Evolutionary conservation across 768 basidiomycete species (phyloP).

Genomic region (Hypholoma fasciculare): DNA sequence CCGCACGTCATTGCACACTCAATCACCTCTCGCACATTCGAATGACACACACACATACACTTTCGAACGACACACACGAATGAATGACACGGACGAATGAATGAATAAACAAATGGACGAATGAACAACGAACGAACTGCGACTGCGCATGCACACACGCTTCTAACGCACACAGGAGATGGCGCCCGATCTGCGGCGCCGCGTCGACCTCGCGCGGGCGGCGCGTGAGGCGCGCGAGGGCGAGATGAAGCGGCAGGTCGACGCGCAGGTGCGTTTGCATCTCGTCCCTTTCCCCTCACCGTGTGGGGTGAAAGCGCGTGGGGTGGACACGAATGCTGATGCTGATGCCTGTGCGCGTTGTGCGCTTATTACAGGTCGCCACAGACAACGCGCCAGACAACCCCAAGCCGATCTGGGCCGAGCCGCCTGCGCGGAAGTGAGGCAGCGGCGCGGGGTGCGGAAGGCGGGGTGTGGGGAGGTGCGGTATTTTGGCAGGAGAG

Average conservation of each 20-base stretch:
- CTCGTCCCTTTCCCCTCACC: background rate
- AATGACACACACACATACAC: too few species aligned
- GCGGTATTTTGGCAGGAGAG: background rate
- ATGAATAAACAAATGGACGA: too few species aligned
- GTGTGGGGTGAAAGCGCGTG: too few species aligned
- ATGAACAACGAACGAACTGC: background rate
- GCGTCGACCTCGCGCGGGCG: constrained; percentile 60
- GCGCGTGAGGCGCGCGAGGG: constrained; percentile 54
- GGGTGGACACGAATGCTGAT: background rate
- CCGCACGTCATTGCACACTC: background rate
- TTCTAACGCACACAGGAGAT: constrained; percentile 41
- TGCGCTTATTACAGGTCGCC: background rate
- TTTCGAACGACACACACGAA: too few species aligned
- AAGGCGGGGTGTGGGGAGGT: background rate
- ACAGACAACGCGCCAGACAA: constrained; percentile 33
- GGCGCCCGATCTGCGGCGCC: constrained; percentile 63
- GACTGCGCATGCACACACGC: background rate
- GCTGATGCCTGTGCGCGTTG: constrained; percentile 4
- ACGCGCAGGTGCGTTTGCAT: constrained; percentile 46
- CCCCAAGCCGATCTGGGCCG: constrained; percentile 45
- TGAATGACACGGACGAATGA: too few species aligned
- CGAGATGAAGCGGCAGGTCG: constrained; percentile 49
- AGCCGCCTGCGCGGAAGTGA: constrained; percentile 11
- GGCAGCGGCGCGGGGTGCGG: background rate
- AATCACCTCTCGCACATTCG: too few species aligned